A percentile compares a stretch with the other conserved stretches of the same genome.
phyloP scores from a whole-genome alignment of 2,329 filamentous ascomycete genomes.

The Neurospora sp. region DNA sequence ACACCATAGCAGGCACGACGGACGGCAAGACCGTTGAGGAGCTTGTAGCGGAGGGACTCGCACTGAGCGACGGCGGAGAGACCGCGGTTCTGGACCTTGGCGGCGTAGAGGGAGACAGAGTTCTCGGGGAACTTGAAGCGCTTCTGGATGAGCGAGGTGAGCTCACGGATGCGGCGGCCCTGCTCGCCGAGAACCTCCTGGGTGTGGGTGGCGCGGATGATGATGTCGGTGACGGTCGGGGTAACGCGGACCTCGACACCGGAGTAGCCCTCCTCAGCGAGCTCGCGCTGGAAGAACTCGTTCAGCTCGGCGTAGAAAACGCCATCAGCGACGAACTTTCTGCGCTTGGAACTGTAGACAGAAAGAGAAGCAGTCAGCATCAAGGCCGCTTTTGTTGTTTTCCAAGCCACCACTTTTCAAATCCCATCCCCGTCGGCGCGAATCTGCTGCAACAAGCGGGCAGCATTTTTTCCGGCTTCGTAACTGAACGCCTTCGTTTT shows the following conservation, averaged over 20 bases:
- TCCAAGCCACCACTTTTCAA: slow-evolving; percentile 1
- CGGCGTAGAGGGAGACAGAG: slow-evolving; percentile 98
- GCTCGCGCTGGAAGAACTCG: slow-evolving; percentile 99
- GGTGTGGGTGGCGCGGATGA: slow-evolving; percentile 99
- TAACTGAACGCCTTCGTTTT: neutral
- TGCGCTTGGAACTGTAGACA: slow-evolving; percentile 67
- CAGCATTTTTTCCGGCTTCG: neutral
- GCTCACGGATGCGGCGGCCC: slow-evolving; percentile 98
- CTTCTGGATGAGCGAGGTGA: slow-evolving; percentile 99
- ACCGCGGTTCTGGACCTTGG: slow-evolving; percentile 99
- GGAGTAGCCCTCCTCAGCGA: slow-evolving; percentile 99
- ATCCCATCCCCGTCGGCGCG: neutral
- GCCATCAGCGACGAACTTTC: slow-evolving; percentile 95
- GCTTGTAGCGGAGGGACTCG: slow-evolving; percentile 99
- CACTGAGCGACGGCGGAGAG: slow-evolving; percentile 99
- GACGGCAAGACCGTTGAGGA: slow-evolving; percentile 98
- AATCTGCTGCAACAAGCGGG: neutral
- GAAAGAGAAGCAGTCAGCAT: slow-evolving; percentile 14
- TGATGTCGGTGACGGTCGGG: slow-evolving; percentile 99
- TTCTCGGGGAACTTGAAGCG: slow-evolving; percentile 99
- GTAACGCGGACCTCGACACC: slow-evolving; percentile 99
- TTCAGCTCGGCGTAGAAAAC: slow-evolving; percentile 99
- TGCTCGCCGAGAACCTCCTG: slow-evolving; percentile 99
- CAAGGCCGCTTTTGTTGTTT: neutral
- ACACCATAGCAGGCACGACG: slow-evolving; percentile 99